Evolutionary conservation across 2,329 filamentous ascomycete genomes (phyloP).

Genomic region (Tricladium varicosporioides): DNA sequence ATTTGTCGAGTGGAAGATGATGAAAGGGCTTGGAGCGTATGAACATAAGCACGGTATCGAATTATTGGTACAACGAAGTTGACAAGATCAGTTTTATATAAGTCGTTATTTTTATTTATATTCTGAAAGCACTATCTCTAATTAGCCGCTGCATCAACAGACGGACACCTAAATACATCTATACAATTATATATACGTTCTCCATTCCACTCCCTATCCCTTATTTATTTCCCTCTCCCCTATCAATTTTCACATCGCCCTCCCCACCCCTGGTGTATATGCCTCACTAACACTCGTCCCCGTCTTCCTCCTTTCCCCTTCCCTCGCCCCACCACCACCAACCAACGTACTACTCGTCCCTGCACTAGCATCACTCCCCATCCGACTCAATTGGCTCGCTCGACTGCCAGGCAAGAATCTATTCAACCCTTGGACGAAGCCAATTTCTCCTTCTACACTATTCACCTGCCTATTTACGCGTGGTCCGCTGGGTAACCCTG

Average conservation of each 20-base stretch:
- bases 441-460: constrained; percentile 3
- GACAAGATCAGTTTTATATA: too few species aligned
- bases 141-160: neutral
- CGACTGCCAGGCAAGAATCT: constrained; percentile 8
- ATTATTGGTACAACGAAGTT: too few species aligned
- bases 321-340: constrained; percentile 1
- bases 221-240: too few species aligned
- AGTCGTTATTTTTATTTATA: too few species aligned
- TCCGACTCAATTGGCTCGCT: constrained; percentile 4
- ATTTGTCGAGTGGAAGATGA: too few species aligned
- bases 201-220: too few species aligned
- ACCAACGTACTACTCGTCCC: constrained; percentile 3
- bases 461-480: constrained; percentile 1
- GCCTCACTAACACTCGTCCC: neutral
- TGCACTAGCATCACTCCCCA: neutral
- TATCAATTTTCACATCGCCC: constrained; percentile 18
- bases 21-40: too few species aligned
- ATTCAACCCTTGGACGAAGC: constrained; percentile 10
- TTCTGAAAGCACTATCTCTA: neutral
- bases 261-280: constrained; percentile 17
- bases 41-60: too few species aligned
- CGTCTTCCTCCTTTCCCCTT: too few species aligned
- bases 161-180: constrained; percentile 10
- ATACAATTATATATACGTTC: neutral
- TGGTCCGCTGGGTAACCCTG: constrained; percentile 3